Evolutionary conservation across 163 green algal species (phyloP), one percentile per base, ranked within the genome.

Genomic region (Scenedesmus sp.): DNA sequence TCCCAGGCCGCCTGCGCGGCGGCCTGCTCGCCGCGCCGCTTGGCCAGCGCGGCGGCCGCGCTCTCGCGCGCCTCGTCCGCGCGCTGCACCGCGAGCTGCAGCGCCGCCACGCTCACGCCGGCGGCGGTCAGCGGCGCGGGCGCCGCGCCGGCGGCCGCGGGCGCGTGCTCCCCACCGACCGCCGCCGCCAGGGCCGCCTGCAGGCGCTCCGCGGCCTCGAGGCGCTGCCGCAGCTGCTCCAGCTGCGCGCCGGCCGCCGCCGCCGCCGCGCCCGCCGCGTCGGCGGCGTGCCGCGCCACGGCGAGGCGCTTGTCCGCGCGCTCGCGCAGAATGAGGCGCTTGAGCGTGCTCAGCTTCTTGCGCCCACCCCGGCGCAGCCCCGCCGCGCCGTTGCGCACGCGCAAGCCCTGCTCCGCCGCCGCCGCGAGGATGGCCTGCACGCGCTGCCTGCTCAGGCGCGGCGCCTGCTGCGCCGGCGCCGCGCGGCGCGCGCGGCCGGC

Each of bases 81-180:
- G 29, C 54, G 91, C 54, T 85, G 84, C 64, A 93, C 90, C 26
- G 91, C 92, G 71, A 94, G 89, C 24, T 87, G n/a, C 64, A 95
- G 85, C 1, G 88, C 91, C 22, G 87, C 90, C 42, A 84, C 86
- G 48, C 42, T 56, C 44, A 53, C 77, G 50, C 36, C 28, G 20
- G 31, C 73, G 29, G 71, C 78, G 62, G 28, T 75, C 36, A 24
- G 54, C 11, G 42, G 63, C 3, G 39, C 6, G 39, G 7, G 10
- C 7, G 7, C 6, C 39, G 6, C 7, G 6, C 39, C 39, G 39
- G 10, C 39, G 6, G 39, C 39, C 39, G 6, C 39, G 10, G 7
- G 39, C 39, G 39, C 10, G 39, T n/a, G n/a, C n/a, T n/a, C n/a
- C n/a, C n/a, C n/a, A n/a, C n/a, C 34, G 29, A 53, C 51, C 14